phyloP scores from a whole-genome alignment of 352 stramenopile species.

The Globisporangium sylvaticum region DNA sequence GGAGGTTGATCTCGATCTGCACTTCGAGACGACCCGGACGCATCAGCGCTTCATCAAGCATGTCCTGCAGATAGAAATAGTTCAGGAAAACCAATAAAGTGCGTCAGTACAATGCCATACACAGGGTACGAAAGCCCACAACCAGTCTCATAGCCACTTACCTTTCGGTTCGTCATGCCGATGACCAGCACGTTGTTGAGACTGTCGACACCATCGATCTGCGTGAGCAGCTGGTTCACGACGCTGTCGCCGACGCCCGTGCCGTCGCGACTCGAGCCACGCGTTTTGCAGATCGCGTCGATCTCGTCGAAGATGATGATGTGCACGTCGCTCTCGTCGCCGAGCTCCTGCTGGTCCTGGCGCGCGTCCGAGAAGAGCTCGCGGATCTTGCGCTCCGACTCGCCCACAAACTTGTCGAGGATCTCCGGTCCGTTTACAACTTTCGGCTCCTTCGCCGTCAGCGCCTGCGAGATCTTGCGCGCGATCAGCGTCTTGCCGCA shows the following conservation, averaged over 20 bases:
- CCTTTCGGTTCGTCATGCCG: constrained; percentile 99
- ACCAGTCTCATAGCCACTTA: constrained; percentile 13
- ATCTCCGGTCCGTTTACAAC: constrained; percentile 99
- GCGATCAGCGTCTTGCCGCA: constrained; percentile 98
- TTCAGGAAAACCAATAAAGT: background rate
- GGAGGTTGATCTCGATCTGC: constrained; percentile 99
- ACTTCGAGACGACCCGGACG: constrained; percentile 98
- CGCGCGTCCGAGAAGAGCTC: constrained; percentile 96
- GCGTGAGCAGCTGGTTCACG: constrained; percentile 99
- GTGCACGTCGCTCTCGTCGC: constrained; percentile 97
- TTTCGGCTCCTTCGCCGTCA: constrained; percentile 95
- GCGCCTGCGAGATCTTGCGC: constrained; percentile 94
- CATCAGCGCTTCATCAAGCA: constrained; percentile 96
- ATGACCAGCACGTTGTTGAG: constrained; percentile 99
- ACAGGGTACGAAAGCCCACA: background rate
- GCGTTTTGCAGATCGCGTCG: constrained; percentile 98
- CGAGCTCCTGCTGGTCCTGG: constrained; percentile 86
- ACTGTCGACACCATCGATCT: constrained; percentile 99
- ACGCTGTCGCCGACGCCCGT: constrained; percentile 97
- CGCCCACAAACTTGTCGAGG: constrained; percentile 99
- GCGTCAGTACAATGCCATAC: background rate
- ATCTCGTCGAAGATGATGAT: constrained; percentile 99
- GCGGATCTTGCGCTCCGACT: constrained; percentile 98
- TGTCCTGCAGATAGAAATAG: constrained; percentile 56
- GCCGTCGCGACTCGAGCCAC: constrained; percentile 90